A percentile compares a stretch with the other conserved stretches of the same genome.
Conservation (phyloP, 768 basidiomycete species). For the Lactarius psammicola region DNA sequence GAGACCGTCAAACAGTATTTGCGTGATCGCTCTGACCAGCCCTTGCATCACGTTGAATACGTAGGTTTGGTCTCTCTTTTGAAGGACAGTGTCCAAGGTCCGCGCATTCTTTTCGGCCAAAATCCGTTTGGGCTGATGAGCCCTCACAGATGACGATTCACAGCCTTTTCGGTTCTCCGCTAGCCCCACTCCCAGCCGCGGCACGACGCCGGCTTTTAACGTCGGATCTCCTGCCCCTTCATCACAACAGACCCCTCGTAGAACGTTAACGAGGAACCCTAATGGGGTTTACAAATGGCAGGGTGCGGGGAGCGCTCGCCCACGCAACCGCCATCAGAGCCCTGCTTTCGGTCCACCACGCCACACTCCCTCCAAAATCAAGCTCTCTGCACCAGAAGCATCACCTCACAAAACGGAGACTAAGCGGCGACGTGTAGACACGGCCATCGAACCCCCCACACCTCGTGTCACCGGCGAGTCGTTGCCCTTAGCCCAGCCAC, state of each 20-base stretch:
- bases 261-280: constrained; percentile 63
- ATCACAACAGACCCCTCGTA: constrained; percentile 43
- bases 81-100: constrained; percentile 51
- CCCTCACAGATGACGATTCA: constrained; percentile 32
- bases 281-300: constrained; percentile 74
- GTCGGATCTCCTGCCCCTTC: constrained; percentile 30
- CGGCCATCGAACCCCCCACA: constrained; percentile 41
- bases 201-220: constrained; percentile 37
- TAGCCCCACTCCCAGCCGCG: constrained; percentile 43
- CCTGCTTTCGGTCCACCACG: constrained; percentile 64
- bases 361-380: constrained; percentile 46
- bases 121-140: constrained; percentile 22
- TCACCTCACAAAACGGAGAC: constrained; percentile 44
- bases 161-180: constrained; percentile 64
- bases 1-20: constrained; percentile 51
- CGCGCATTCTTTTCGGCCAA: constrained; percentile 17
- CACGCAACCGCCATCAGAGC: constrained; percentile 67
- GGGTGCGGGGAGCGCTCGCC: constrained; percentile 71
- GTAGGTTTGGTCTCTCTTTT: constrained; percentile 57
- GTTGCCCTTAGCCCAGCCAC: constrained; percentile 20
- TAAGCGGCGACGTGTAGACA: constrained; percentile 62
- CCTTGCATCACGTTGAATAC: constrained; percentile 52
- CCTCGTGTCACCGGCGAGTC: constrained; percentile 36
- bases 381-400: constrained; percentile 40
- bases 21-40: constrained; percentile 42